Conservation (phyloP, 805 yeast species). For the Spathaspora sp. region DNA sequence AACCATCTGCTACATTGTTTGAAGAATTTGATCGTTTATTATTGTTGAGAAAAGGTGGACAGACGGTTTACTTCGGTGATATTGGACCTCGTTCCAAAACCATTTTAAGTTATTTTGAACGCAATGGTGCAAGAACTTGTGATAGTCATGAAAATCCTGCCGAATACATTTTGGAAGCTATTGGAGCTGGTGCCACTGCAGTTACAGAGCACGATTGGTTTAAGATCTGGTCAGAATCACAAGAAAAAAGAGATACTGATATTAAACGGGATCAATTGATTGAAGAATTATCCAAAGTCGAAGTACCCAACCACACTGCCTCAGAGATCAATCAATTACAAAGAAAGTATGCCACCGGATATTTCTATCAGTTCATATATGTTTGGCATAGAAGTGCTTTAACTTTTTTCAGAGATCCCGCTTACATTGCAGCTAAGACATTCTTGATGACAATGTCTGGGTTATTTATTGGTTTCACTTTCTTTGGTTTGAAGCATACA, state of each 20-base stretch:
- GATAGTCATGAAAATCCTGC: slow-evolving; percentile 38
- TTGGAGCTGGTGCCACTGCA: slow-evolving; percentile 82
- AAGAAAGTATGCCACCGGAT: slow-evolving; percentile 16
- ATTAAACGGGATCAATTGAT: slow-evolving; percentile 10
- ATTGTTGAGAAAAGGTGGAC: slow-evolving; percentile 29
- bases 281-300: slow-evolving; percentile 3
- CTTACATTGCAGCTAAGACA: slow-evolving; percentile 38
- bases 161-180: slow-evolving; percentile 38
- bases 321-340: slow-evolving; percentile 1
- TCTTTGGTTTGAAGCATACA: slow-evolving; percentile 19
- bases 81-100: slow-evolving; percentile 21
- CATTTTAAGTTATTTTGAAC: slow-evolving; percentile 19
- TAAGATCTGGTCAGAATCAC: slow-evolving; percentile 50
- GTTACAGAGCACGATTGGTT: slow-evolving; percentile 55
- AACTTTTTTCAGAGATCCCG: slow-evolving; percentile 37
- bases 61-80: slow-evolving; percentile 20
- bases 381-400: slow-evolving; percentile 15
- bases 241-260: slow-evolving; percentile 12
- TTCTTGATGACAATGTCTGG: slow-evolving; percentile 50
- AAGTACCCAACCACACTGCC: background rate
- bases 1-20: slow-evolving; percentile 49
- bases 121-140: slow-evolving; percentile 52
- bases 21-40: slow-evolving; percentile 29
- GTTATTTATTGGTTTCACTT: slow-evolving; percentile 26
- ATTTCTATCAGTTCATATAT: slow-evolving; percentile 14